A percentile compares a stretch with the other conserved stretches of the same genome.
phyloP scores from a whole-genome alignment of 2,329 filamentous ascomycete genomes.

The Diplodia intermedia region DNA sequence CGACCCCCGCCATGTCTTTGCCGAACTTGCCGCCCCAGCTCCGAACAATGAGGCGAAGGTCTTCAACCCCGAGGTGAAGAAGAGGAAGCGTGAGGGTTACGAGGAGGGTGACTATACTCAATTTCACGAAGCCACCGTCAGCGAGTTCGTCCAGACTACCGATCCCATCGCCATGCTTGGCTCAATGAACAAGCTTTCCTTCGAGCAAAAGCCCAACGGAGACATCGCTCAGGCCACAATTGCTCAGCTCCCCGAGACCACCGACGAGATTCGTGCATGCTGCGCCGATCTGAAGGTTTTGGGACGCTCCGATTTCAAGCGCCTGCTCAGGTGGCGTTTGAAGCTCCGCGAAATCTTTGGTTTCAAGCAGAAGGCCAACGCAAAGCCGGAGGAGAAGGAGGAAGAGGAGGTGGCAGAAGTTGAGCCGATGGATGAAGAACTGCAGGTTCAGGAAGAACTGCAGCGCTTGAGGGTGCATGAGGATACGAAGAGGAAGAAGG shows the following conservation, averaged over 20 bases:
- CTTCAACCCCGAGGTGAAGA: conserved; percentile 96
- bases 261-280: conserved; percentile 77
- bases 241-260: conserved; percentile 85
- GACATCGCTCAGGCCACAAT: conserved; percentile 88
- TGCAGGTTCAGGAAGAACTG: conserved; percentile 87
- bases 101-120: conserved; percentile 94
- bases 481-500: conserved; percentile 76
- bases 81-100: conserved; percentile 96
- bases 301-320: conserved; percentile 92
- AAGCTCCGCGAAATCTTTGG: conserved; percentile 91
- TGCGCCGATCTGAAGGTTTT: conserved; percentile 88
- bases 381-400: conserved; percentile 57
- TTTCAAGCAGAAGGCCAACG: conserved; percentile 71
- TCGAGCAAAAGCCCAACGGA: conserved; percentile 75
- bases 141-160: conserved; percentile 90
- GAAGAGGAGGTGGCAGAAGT: conserved; percentile 85
- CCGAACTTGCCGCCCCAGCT: conserved; percentile 81
- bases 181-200: conserved; percentile 81
- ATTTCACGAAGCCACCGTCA: conserved; percentile 86
- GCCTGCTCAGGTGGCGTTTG: conserved; percentile 86
- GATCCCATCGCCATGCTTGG: conserved; percentile 95
- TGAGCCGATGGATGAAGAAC: conserved; percentile 91
- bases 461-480: conserved; percentile 83
- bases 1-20: conserved; percentile 88
- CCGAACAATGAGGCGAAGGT: conserved; percentile 98